phyloP scores from a whole-genome alignment of 768 basidiomycete genomes.

The Russula lepida region DNA sequence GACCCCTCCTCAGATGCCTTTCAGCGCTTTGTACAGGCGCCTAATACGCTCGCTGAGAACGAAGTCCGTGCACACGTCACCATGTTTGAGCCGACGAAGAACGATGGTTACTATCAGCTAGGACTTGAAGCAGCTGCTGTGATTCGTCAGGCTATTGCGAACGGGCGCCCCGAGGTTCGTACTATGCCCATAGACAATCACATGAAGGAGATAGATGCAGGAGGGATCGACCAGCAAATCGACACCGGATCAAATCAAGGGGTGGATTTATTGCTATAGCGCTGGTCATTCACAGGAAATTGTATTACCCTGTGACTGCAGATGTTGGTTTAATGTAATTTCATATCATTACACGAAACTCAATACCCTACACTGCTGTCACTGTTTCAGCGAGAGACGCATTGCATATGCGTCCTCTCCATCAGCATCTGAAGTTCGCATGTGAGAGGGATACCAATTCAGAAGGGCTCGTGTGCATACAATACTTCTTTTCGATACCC shows the following conservation, averaged over 20 bases:
- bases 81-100: slow-evolving; percentile 76
- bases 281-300: not conserved
- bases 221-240: not conserved
- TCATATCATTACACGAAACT: not conserved
- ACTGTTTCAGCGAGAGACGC: slow-evolving; percentile 52
- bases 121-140: slow-evolving; percentile 58
- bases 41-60: slow-evolving; percentile 60
- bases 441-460: slow-evolving; percentile 11
- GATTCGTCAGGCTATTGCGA: slow-evolving; percentile 48
- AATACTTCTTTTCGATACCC: slow-evolving; percentile 83
- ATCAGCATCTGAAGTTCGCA: slow-evolving; percentile 61
- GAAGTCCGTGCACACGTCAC: slow-evolving; percentile 82
- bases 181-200: not conserved
- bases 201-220: not conserved
- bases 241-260: not conserved
- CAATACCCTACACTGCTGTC: not conserved
- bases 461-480: slow-evolving; percentile 43
- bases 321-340: not conserved
- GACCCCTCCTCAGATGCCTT: slow-evolving; percentile 37
- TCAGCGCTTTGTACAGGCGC: slow-evolving; percentile 51
- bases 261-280: slow-evolving; percentile 5
- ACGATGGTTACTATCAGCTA: slow-evolving; percentile 86
- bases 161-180: slow-evolving; percentile 23
- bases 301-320: not conserved
- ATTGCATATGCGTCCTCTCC: slow-evolving; percentile 94